These are phyloP conservation scores for Dendrobium catenatum DNA, from an alignment of 106 monocot genomes.

Conservation along the genomic window DNA sequence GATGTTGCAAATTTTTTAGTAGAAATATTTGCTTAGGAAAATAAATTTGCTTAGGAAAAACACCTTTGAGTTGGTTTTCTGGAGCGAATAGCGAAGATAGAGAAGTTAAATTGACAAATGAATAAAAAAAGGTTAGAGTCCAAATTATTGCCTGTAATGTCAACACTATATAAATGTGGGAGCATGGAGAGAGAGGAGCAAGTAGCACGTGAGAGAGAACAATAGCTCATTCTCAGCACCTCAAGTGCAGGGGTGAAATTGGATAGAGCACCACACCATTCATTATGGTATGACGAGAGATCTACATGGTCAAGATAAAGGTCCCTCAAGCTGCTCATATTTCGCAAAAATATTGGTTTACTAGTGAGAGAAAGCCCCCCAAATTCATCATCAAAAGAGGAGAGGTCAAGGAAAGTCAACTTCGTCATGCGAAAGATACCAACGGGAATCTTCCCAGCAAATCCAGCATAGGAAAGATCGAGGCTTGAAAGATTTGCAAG, in stretches of 20 bases:
- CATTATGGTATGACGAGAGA: background rate
- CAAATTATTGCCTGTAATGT: constrained; percentile 25
- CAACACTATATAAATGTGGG: constrained; percentile 25
- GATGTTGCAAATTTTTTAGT: constrained; percentile 9
- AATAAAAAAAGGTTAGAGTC: too few species aligned
- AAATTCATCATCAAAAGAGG: background rate
- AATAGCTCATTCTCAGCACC: constrained; percentile 22
- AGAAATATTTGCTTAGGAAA: too few species aligned
- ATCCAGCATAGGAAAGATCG: constrained; percentile 32
- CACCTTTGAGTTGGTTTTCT: too few species aligned
- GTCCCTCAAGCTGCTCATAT: too few species aligned
- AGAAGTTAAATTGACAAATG: too few species aligned
- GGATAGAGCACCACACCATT: constrained; percentile 20
- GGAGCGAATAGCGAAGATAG: too few species aligned
- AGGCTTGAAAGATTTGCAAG: constrained; percentile 20
- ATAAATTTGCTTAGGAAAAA: too few species aligned
- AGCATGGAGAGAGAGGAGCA: constrained; percentile 16
- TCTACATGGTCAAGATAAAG: too few species aligned
- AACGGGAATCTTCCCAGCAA: constrained; percentile 27
- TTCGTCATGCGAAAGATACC: constrained; percentile 19
- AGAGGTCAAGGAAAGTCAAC: constrained; percentile 37
- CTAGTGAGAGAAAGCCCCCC: background rate
- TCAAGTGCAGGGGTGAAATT: constrained; percentile 21
- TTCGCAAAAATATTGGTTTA: constrained; percentile 6
- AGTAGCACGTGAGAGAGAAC: too few species aligned